These are phyloP conservation scores for Rhizopogon vinicolor DNA, from an alignment of 768 basidiomycete genomes.

Conservation along the genomic window DNA sequence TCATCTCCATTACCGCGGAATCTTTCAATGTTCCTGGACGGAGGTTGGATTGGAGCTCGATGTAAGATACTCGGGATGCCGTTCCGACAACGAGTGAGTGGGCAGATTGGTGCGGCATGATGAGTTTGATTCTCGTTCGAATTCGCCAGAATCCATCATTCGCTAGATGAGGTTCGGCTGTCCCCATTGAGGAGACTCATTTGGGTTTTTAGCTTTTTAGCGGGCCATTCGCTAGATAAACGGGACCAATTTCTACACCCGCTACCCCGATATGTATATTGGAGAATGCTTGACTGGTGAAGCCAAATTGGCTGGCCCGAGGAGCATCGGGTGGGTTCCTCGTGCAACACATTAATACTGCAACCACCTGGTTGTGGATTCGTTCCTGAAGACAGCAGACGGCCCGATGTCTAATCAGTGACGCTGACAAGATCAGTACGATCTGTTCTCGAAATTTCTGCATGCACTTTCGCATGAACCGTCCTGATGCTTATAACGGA, in stretches of 20 bases:
- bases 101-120: constrained; percentile 8
- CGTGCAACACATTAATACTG: constrained; percentile 18
- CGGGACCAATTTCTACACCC: constrained; percentile 11
- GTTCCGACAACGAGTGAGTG: constrained; percentile 16
- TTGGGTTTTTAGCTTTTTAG: constrained; percentile 34
- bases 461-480: constrained; percentile 3
- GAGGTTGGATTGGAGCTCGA: not conserved
- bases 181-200: constrained; percentile 19
- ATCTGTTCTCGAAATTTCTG: constrained; percentile 18
- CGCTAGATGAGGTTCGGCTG: constrained; percentile 15
- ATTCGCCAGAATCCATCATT: constrained; percentile 8
- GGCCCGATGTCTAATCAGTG: constrained; percentile 20
- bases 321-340: constrained; percentile 25
- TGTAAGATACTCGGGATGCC: constrained; percentile 16
- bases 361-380: constrained; percentile 15
- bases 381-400: constrained; percentile 13
- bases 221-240: constrained; percentile 15
- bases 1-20: not conserved
- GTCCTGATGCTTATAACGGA: constrained; percentile 21
- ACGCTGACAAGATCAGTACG: constrained; percentile 17
- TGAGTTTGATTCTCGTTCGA: constrained; percentile 18
- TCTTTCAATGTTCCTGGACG: not conserved
- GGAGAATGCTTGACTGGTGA: constrained; percentile 8
- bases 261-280: constrained; percentile 18
- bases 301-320: constrained; percentile 26